Evolutionary conservation across 176 grass and related monocot species (phyloP), one percentile per base, ranked within the genome.

Genomic region (Musa troglodytarum): DNA sequence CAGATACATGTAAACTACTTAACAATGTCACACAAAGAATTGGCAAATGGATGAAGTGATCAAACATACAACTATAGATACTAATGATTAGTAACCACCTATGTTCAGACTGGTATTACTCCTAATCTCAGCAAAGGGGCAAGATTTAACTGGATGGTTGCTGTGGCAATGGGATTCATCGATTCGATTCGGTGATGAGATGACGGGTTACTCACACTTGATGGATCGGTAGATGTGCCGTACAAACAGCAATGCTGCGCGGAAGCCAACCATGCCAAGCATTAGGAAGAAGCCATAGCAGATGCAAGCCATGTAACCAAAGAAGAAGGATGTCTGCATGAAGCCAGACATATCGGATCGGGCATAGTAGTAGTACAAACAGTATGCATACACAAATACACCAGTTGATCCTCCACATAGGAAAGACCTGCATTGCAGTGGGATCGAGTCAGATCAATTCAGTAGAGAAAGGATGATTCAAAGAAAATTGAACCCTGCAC

Each of bases 321-420:
- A 97, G 87, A 97, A 97, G 87, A 97, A 97, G 43, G 94, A 97
- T 53, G 90, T 97, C 81, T 97, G 94, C 94, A 97, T 88, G 74
- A 97, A 97, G 13, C 94, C 94, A 68, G 94, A 93, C 94, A 97
- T 97, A 29, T 97, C 90, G 0, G 94, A 97, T 28, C 94, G 87
- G 10, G 90, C 94, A 71, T 93, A 78, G 75, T 97, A 97, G 83
- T 97, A 97, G 85, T 97, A 97, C 66, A 97, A 81, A 54, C 94
- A 97, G 73, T 97, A 97, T 12, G 90, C 90, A 25, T 97, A 97
- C 10, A 97, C 86, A 11, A 97, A 97, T 69, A 97, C 75, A 19
- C 94, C 94, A 75, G 90, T 93, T 75, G 94, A 93, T 81, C 94
- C 94, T 69, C 94, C 94, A 13, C 90, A 91, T 19, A 97, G 55